Evolutionary conservation across 1,284 basidiomycete species (phyloP).

Genomic region (Ganoderma lucidum): DNA sequence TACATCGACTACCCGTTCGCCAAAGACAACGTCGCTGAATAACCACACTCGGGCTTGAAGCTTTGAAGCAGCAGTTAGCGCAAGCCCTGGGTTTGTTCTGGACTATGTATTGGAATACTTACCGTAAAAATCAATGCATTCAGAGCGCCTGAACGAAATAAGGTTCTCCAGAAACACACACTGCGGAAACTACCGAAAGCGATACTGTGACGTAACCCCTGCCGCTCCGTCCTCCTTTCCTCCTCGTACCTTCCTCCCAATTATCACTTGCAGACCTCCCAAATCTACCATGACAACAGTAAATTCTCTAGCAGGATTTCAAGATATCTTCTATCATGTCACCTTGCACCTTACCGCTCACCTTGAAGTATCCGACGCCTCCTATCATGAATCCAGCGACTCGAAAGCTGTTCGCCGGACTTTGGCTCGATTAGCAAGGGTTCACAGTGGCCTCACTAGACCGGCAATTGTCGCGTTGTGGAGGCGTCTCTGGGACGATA

Average conservation of each 20-base stretch:
- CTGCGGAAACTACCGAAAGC: not conserved
- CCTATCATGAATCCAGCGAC: not conserved
- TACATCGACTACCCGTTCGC: constrained; percentile 39
- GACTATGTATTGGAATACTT: too few relatives aligned
- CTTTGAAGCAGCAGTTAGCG: too few relatives aligned
- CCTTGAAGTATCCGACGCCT: not conserved
- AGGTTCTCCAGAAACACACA: too few relatives aligned
- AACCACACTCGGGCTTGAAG: too few relatives aligned
- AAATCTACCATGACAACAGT: not conserved
- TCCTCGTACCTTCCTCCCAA: not conserved
- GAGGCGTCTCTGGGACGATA: not conserved
- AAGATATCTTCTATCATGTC: not conserved
- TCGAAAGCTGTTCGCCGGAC: not conserved
- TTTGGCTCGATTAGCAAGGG: not conserved
- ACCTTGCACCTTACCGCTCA: not conserved
- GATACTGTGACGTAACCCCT: not conserved
- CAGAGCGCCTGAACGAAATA: too few relatives aligned
- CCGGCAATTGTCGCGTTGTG: not conserved
- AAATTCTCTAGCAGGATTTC: not conserved
- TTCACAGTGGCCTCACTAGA: not conserved
- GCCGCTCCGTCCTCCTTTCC: not conserved
- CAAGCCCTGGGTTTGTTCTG: too few relatives aligned
- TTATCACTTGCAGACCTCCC: not conserved
- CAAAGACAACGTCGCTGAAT: too few relatives aligned
- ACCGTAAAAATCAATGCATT: too few relatives aligned